Conservation (phyloP, 73 alveolate genomes). For the Uronychia binucleata region DNA sequence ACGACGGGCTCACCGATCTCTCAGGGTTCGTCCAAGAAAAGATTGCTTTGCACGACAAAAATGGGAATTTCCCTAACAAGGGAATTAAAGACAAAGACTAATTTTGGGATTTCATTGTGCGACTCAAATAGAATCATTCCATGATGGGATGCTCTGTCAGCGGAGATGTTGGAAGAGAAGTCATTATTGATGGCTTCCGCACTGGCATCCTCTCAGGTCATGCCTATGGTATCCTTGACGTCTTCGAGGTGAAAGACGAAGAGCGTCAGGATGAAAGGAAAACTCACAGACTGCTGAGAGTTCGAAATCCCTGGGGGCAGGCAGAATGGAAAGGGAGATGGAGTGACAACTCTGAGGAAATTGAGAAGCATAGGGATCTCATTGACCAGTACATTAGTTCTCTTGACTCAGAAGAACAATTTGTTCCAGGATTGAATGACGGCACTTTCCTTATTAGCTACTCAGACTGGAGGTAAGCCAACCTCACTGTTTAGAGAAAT, state of each 20-base stretch:
- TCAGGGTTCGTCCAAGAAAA: conserved; percentile 96
- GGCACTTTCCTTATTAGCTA: conserved; percentile 97
- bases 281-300: conserved; percentile 84
- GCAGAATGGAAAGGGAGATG: conserved; percentile 97
- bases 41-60: conserved; percentile 63
- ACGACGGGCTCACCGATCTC: conserved; percentile 95
- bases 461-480: conserved; percentile 91
- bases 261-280: conserved; percentile 35
- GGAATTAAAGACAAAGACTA: conserved; percentile 66
- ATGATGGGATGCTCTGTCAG: conserved; percentile 92
- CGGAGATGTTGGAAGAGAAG: conserved; percentile 88
- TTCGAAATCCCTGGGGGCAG: conserved; percentile 99
- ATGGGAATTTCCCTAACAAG: conserved; percentile 59
- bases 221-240: conserved; percentile 97
- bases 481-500: no score
- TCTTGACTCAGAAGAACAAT: conserved; percentile 63
- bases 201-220: conserved; percentile 96
- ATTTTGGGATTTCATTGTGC: conserved; percentile 59
- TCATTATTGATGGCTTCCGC: conserved; percentile 81
- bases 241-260: conserved; percentile 81
- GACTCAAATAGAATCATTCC: conserved; percentile 62
- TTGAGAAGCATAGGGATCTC: conserved; percentile 54
- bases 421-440: conserved; percentile 79
- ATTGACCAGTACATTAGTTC: conserved; percentile 40
- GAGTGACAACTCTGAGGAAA: conserved; percentile 93